These are phyloP conservation scores for Yamagishiella unicocca DNA, from an alignment of 139 green algal species.

Conservation along the genomic window DNA sequence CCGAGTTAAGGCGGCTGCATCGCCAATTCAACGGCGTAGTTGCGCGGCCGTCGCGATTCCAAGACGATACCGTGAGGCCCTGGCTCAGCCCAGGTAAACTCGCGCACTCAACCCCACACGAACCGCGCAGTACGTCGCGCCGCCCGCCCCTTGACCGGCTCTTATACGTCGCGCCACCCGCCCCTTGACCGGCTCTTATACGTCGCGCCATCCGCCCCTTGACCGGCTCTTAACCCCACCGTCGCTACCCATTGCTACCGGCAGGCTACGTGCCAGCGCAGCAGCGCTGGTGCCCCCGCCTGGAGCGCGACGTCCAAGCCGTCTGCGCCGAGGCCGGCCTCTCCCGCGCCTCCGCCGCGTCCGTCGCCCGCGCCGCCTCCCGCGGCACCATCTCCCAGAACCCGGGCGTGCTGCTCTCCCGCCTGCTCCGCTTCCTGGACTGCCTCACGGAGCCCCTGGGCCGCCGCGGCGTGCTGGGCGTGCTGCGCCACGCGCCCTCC, in stretches of 20 bases:
- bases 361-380: not conserved
- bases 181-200: too few relatives aligned
- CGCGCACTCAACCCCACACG: not conserved
- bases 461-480: constrained; percentile 15
- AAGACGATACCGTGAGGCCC: not conserved
- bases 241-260: not conserved
- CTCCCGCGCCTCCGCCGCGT: not conserved
- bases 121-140: too few relatives aligned
- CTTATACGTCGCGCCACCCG: too few relatives aligned
- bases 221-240: too few relatives aligned
- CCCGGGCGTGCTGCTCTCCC: constrained; percentile 37
- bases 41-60: not conserved
- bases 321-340: constrained; percentile 39
- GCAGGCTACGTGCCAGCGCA: constrained; percentile 8
- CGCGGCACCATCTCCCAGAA: constrained; percentile 8
- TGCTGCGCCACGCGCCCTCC: constrained; percentile 26
- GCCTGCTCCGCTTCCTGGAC: constrained; percentile 31
- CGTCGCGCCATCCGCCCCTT: too few relatives aligned
- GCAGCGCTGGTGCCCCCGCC: constrained; percentile 29
- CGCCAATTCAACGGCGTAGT: constrained; percentile 25
- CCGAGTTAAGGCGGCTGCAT: not conserved
- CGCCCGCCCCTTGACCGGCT: too few relatives aligned
- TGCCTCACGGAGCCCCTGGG: not conserved
- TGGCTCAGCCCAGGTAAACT: constrained; percentile 6
- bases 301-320: constrained; percentile 4